Evolutionary conservation across 1,284 basidiomycete genomes (phyloP).

Genomic region (Rhodotorula sp.): DNA sequence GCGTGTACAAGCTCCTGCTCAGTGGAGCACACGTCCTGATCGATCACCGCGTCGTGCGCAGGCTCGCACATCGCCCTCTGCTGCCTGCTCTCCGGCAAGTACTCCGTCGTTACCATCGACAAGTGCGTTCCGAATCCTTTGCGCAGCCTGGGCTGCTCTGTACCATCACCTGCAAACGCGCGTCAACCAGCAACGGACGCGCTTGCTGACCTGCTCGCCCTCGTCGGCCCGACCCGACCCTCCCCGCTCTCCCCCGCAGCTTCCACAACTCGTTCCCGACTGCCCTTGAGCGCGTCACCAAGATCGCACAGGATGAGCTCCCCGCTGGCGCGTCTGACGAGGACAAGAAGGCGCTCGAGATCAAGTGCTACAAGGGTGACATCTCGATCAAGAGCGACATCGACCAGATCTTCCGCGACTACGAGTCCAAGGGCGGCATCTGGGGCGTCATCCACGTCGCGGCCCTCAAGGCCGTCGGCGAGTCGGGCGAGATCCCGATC

Average conservation of each 20-base stretch:
- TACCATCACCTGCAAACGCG: not conserved
- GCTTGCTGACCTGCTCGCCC: not conserved
- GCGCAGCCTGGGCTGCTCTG: not conserved
- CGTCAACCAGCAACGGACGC: not conserved
- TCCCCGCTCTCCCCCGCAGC: constrained; percentile 27
- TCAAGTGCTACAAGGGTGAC: constrained; percentile 72
- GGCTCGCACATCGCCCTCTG: constrained; percentile 54
- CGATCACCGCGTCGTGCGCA: constrained; percentile 9
- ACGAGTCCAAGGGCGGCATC: constrained; percentile 77
- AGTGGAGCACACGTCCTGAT: not conserved
- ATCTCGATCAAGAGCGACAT: constrained; percentile 72
- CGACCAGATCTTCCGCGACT: constrained; percentile 65
- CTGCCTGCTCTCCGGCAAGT: constrained; percentile 53
- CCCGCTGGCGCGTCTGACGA: constrained; percentile 50
- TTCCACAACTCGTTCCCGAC: constrained; percentile 55
- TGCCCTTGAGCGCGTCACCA: constrained; percentile 52
- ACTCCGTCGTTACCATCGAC: constrained; percentile 51
- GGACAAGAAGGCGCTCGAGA: constrained; percentile 55
- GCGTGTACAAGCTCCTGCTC: not conserved
- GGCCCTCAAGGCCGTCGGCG: constrained; percentile 97
- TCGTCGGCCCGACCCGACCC: not conserved
- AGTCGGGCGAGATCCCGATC: constrained; percentile 91
- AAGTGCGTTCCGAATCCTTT: constrained; percentile 35
- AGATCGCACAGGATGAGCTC: constrained; percentile 53
- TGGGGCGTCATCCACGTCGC: constrained; percentile 97